These are phyloP conservation scores for Dendrobium nobile DNA, from an alignment of 106 monocot genomes.

Conservation along the genomic window DNA sequence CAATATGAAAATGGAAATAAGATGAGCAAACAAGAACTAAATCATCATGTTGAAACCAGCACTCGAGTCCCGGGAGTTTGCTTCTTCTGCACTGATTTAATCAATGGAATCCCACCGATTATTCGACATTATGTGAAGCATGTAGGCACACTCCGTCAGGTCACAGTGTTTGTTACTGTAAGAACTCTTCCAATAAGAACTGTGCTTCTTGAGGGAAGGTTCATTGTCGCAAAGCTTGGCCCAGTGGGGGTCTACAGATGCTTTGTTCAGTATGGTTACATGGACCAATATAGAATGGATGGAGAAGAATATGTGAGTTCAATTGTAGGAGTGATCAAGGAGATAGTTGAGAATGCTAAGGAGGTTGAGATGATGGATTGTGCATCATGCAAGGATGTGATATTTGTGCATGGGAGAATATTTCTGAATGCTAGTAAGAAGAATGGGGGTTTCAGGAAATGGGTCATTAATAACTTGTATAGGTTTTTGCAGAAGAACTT, in stretches of 20 bases:
- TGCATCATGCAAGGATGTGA: constrained; percentile 8
- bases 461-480: constrained; percentile 25
- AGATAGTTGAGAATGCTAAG: constrained; percentile 6
- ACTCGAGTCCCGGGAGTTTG: constrained; percentile 36
- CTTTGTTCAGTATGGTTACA: constrained; percentile 50
- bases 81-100: constrained; percentile 50
- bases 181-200: constrained; percentile 28
- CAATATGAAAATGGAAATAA: constrained; percentile 30
- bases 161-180: constrained; percentile 42
- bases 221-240: constrained; percentile 28
- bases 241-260: constrained; percentile 43
- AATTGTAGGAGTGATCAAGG: constrained; percentile 18
- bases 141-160: constrained; percentile 25
- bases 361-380: constrained; percentile 20
- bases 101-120: constrained; percentile 51
- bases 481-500: constrained; percentile 64
- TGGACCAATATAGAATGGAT: constrained; percentile 33
- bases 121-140: constrained; percentile 39
- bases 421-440: constrained; percentile 19
- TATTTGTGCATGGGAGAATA: constrained; percentile 39
- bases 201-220: constrained; percentile 25
- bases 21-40: constrained; percentile 6
- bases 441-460: constrained; percentile 10
- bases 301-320: constrained; percentile 30
- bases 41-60: neutral